Conservation (phyloP, 1,284 basidiomycete species). For the Microbotryum scabiosae region DNA sequence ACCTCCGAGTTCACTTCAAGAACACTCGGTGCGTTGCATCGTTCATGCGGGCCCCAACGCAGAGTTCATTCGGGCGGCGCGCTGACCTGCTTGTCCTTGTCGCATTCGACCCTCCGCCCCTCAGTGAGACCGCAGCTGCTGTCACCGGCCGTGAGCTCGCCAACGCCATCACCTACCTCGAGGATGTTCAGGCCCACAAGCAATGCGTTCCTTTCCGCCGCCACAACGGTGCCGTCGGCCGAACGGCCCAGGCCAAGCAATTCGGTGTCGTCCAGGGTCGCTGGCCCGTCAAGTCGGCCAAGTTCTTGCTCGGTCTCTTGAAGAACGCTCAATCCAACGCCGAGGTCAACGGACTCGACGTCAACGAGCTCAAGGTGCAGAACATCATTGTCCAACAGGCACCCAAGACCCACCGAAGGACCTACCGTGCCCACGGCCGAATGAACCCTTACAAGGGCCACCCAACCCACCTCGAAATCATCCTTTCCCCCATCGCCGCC, state of each 20-base stretch:
- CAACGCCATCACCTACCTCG: constrained; percentile 93
- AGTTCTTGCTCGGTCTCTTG: constrained; percentile 85
- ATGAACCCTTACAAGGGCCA: constrained; percentile 58
- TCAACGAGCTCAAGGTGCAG: constrained; percentile 85
- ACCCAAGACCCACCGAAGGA: constrained; percentile 98
- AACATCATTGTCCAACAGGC: constrained; percentile 98
- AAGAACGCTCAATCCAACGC: constrained; percentile 99
- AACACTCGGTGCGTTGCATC: constrained; percentile 91
- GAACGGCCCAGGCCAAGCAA: constrained; percentile 89
- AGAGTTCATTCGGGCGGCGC: neutral
- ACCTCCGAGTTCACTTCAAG: constrained; percentile 99
- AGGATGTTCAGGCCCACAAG: constrained; percentile 93
- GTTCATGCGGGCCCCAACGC: constrained; percentile 3
- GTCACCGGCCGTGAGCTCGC: constrained; percentile 77
- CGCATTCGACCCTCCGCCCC: neutral
- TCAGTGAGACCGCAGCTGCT: constrained; percentile 42
- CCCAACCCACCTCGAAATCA: constrained; percentile 92
- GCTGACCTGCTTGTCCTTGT: neutral
- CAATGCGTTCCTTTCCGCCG: constrained; percentile 95
- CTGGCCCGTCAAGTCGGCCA: constrained; percentile 97
- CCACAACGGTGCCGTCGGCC: constrained; percentile 88
- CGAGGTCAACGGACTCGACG: constrained; percentile 90
- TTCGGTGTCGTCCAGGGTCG: constrained; percentile 52
- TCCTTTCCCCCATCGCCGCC: constrained; percentile 65
- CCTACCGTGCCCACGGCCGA: constrained; percentile 96